Percentiles rank a stretch among this genome's conserved stretches.
phyloP scores from a whole-genome alignment of 495 filamentous ascomycete species.

The Penicillium coffeae region DNA sequence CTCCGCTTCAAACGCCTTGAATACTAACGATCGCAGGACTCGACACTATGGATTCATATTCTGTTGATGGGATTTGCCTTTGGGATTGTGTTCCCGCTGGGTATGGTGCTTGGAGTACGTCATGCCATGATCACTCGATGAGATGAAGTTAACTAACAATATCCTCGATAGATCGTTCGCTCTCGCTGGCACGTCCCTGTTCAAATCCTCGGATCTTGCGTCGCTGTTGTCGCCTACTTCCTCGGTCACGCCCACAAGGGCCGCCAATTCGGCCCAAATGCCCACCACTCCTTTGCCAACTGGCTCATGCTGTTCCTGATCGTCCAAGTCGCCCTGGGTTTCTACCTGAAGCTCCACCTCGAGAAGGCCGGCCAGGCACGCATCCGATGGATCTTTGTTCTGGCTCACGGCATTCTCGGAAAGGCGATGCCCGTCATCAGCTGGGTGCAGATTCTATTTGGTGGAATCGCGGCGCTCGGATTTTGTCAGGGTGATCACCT shows the following conservation, averaged over 20 bases:
- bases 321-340: constrained; percentile 71
- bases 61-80: constrained; percentile 82
- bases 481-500: constrained; percentile 90
- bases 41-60: constrained; percentile 90
- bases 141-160: not conserved
- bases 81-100: constrained; percentile 86
- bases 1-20: not conserved
- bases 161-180: constrained; percentile 64
- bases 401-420: constrained; percentile 75
- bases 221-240: constrained; percentile 82
- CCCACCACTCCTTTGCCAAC: constrained; percentile 77
- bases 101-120: constrained; percentile 91
- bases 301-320: constrained; percentile 74
- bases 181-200: constrained; percentile 93
- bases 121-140: not conserved
- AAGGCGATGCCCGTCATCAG: constrained; percentile 81
- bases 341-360: constrained; percentile 87
- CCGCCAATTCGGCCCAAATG: constrained; percentile 78
- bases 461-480: constrained; percentile 88
- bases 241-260: constrained; percentile 89
- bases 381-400: constrained; percentile 67
- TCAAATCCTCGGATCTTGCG: constrained; percentile 67
- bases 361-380: constrained; percentile 75
- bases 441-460: constrained; percentile 97
- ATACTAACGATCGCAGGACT: constrained; percentile 50